phyloP scores from a whole-genome alignment of 2,329 filamentous ascomycete species.

The Talaromyces amestolkiae region DNA sequence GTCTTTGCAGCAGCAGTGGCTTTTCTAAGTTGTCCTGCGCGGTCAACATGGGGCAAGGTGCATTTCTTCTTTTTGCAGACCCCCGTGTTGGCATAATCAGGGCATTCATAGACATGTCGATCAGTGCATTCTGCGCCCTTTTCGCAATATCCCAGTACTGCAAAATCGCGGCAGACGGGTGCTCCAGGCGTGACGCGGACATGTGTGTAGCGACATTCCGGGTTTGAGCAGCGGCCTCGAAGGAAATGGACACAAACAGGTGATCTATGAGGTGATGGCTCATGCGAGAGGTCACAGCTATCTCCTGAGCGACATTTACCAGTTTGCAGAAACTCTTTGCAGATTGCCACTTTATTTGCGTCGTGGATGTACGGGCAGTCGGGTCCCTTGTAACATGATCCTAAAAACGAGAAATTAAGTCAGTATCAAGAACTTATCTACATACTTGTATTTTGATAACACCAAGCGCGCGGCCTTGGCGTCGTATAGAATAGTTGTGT shows the following conservation, averaged over 20 bases:
- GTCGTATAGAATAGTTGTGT: neutral
- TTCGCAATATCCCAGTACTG: constrained; percentile 81
- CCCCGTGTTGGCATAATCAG: constrained; percentile 89
- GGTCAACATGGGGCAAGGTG: constrained; percentile 81
- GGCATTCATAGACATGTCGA: constrained; percentile 89
- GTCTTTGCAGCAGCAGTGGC: constrained; percentile 46
- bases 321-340: constrained; percentile 80
- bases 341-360: constrained; percentile 79
- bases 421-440: constrained; percentile 25
- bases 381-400: constrained; percentile 79
- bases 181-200: constrained; percentile 72
- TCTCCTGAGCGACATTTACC: constrained; percentile 73
- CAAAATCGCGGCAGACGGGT: constrained; percentile 80
- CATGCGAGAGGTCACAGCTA: constrained; percentile 87
- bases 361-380: constrained; percentile 81
- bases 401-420: constrained; percentile 50
- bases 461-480: constrained; percentile 49
- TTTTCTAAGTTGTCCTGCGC: constrained; percentile 73
- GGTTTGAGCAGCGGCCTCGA: constrained; percentile 84
- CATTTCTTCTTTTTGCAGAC: constrained; percentile 77
- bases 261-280: constrained; percentile 75
- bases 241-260: constrained; percentile 88
- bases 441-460: constrained; percentile 31
- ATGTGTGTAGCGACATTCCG: constrained; percentile 83
- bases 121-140: constrained; percentile 74